phyloP scores from a whole-genome alignment of 1,139 yeast genomes.

The Sugiyamaella sp. region DNA sequence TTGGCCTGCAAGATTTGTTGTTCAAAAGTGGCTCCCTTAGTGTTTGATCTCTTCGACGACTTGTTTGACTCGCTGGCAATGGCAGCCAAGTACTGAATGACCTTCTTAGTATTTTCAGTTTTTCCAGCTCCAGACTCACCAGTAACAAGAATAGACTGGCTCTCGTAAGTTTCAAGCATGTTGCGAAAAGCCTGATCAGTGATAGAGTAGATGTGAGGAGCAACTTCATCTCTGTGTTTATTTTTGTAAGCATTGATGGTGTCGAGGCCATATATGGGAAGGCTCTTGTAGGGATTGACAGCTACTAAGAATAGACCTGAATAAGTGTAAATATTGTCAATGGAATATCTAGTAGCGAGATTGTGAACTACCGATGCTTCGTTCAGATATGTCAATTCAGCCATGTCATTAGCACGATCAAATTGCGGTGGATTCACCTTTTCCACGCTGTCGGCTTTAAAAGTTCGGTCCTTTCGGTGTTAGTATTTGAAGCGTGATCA shows the following conservation, averaged over 20 bases:
- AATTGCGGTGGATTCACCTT: conserved; percentile 85
- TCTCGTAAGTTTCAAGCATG: conserved; percentile 66
- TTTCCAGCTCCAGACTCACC: conserved; percentile 99
- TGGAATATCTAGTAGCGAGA: conserved; percentile 71
- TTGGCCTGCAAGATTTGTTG: conserved; percentile 88
- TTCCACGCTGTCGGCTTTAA: conserved; percentile 55
- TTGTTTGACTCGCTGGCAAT: conserved; percentile 49
- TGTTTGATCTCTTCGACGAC: conserved; percentile 25
- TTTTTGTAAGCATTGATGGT: conserved; percentile 57
- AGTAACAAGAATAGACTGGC: conserved; percentile 91
- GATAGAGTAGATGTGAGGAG: conserved; percentile 89
- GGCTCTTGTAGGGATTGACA: conserved; percentile 81
- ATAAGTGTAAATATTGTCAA: conserved; percentile 76
- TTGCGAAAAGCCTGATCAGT: conserved; percentile 87
- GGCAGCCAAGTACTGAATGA: conserved; percentile 87
- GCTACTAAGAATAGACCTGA: conserved; percentile 94
- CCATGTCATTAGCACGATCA: conserved; percentile 93
- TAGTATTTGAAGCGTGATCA: no score
- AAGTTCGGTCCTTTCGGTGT: conserved; percentile 43
- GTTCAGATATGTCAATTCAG: conserved; percentile 88
- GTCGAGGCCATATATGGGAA: conserved; percentile 72
- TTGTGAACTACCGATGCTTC: conserved; percentile 94
- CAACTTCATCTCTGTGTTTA: conserved; percentile 47
- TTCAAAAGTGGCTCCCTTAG: conserved; percentile 55
- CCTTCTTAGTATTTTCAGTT: conserved; percentile 96